Percentiles rank a stretch among this genome's conserved stretches.
Conservation (phyloP, 2,329 filamentous ascomycete genomes). For the Botrytis pseudocinerea region DNA sequence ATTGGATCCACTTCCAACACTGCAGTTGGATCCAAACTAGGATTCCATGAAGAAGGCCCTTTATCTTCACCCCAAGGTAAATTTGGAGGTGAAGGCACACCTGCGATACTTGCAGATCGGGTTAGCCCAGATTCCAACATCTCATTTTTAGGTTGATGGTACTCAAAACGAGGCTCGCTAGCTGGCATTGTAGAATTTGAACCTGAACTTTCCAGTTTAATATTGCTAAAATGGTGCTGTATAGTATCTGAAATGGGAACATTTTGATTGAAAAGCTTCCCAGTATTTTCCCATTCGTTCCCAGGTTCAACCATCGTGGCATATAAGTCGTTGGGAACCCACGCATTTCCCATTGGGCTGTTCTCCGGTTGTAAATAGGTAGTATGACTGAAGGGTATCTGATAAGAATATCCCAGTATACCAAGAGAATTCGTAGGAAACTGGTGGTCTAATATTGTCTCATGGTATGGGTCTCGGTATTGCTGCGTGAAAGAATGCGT, state of each 20-base stretch:
- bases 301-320: conserved; percentile 34
- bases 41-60: conserved; percentile 35
- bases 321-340: conserved; percentile 36
- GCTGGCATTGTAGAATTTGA: background rate
- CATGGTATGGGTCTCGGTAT: conserved; percentile 13
- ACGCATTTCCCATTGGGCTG: conserved; percentile 24
- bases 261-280: conserved; percentile 21
- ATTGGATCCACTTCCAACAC: conserved; percentile 30
- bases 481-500: conserved; percentile 6
- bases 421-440: conserved; percentile 5
- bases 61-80: conserved; percentile 32
- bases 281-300: conserved; percentile 28
- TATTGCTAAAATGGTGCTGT: background rate
- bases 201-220: background rate
- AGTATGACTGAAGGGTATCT: background rate
- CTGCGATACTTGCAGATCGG: conserved; percentile 18
- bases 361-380: conserved; percentile 22
- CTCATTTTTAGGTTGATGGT: conserved; percentile 2
- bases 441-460: background rate
- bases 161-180: background rate
- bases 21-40: conserved; percentile 22
- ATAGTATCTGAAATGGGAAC: conserved; percentile 8
- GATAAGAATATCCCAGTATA: background rate
- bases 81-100: conserved; percentile 29
- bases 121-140: background rate